Conservation (phyloP, 2,329 filamentous ascomycete species). For the Leptographium procerum region DNA sequence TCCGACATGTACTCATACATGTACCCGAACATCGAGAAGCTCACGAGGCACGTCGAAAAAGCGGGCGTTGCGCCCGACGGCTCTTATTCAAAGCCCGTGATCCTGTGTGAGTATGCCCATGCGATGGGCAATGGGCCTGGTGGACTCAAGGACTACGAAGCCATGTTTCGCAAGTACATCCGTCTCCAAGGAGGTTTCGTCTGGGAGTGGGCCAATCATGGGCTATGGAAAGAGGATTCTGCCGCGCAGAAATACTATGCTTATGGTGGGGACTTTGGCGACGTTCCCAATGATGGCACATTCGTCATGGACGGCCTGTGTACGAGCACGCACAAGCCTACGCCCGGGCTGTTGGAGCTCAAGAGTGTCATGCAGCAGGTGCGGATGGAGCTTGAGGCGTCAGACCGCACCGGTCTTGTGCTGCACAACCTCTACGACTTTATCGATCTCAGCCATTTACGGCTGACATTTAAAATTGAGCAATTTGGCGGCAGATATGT, state of each 20-base stretch:
- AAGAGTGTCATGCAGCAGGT: conserved; percentile 49
- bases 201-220: conserved; percentile 57
- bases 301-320: conserved; percentile 53
- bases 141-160: conserved; percentile 55
- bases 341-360: conserved; percentile 43
- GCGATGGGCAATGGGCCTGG: conserved; percentile 70
- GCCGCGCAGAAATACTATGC: conserved; percentile 34
- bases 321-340: conserved; percentile 41
- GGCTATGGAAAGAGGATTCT: conserved; percentile 34
- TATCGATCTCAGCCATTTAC: conserved; percentile 29
- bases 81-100: conserved; percentile 42
- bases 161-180: conserved; percentile 48
- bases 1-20: conserved; percentile 59
- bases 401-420: conserved; percentile 6
- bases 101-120: conserved; percentile 47
- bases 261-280: conserved; percentile 53
- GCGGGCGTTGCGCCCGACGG: conserved; percentile 27
- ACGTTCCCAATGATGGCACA: conserved; percentile 46
- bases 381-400: conserved; percentile 2
- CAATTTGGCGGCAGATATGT: conserved; percentile 27
- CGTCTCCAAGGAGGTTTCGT: conserved; percentile 56
- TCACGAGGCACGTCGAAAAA: conserved; percentile 31
- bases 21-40: conserved; percentile 45
- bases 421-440: conserved; percentile 42
- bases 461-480: conserved; percentile 32